phyloP scores from a whole-genome alignment of 331 rosid genomes.

The Erythrophleum ivorense region DNA sequence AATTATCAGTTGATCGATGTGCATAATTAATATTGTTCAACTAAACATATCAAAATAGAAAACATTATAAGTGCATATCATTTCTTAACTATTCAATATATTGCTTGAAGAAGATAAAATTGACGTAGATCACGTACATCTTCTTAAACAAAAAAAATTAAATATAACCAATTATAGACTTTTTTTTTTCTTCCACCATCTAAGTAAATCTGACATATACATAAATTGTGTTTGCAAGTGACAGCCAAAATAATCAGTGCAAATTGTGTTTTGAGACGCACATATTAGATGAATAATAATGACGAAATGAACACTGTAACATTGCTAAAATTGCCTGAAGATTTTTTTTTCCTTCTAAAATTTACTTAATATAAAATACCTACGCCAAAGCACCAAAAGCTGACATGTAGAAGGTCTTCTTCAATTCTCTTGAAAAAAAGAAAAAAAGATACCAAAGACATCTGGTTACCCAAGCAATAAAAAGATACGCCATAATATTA shows the following conservation, averaged over 20 bases:
- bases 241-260: background rate
- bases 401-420: background rate
- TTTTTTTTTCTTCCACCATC: too few species aligned
- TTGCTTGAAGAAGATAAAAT: too few species aligned
- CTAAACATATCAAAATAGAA: too few species aligned
- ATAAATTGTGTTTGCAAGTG: background rate
- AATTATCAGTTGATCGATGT: too few species aligned
- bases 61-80: too few species aligned
- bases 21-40: too few species aligned
- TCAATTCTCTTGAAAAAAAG: background rate
- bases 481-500: background rate
- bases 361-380: background rate
- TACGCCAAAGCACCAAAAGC: background rate
- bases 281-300: background rate
- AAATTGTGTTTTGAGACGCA: background rate
- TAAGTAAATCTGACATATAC: too few species aligned
- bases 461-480: background rate
- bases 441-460: background rate
- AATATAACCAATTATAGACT: too few species aligned
- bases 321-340: background rate
- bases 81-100: too few species aligned
- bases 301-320: background rate
- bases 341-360: background rate
- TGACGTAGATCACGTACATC: too few species aligned
- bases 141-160: too few species aligned